Evolutionary conservation across 306 rosid genomes (phyloP).

Genomic region (Pueraria montana): DNA sequence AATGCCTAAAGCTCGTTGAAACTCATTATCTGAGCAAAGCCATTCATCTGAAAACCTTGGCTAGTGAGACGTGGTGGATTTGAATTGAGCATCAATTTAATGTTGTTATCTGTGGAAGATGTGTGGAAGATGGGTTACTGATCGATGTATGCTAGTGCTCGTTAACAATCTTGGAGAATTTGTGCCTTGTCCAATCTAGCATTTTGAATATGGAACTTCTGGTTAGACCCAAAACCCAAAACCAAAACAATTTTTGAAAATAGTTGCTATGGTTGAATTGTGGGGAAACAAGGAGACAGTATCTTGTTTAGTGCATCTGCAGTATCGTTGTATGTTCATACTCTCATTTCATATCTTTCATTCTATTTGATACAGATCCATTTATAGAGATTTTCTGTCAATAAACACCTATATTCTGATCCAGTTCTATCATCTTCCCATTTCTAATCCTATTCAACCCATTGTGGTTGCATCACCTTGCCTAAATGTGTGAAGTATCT

Average conservation of each 20-base stretch:
- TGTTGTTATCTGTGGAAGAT: background rate
- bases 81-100: background rate
- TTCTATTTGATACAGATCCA: background rate
- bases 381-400: background rate
- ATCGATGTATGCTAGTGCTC: background rate
- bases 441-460: background rate
- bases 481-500: conserved; percentile 14
- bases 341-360: background rate
- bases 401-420: background rate
- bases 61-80: conserved; percentile 10
- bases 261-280: background rate
- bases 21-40: background rate
- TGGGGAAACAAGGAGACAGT: background rate
- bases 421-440: background rate
- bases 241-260: background rate
- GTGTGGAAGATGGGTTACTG: background rate
- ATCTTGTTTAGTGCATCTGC: background rate
- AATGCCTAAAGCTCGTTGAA: background rate
- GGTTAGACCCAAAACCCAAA: background rate
- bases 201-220: background rate
- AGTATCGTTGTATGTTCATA: background rate
- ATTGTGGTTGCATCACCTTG: background rate
- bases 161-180: background rate
- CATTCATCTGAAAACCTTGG: background rate
- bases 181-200: background rate